Percentiles rank a stretch among this genome's conserved stretches.
These are phyloP conservation scores for Oidiodendron maius DNA, from an alignment of 495 filamentous ascomycete genomes.

Conservation along the genomic window DNA sequence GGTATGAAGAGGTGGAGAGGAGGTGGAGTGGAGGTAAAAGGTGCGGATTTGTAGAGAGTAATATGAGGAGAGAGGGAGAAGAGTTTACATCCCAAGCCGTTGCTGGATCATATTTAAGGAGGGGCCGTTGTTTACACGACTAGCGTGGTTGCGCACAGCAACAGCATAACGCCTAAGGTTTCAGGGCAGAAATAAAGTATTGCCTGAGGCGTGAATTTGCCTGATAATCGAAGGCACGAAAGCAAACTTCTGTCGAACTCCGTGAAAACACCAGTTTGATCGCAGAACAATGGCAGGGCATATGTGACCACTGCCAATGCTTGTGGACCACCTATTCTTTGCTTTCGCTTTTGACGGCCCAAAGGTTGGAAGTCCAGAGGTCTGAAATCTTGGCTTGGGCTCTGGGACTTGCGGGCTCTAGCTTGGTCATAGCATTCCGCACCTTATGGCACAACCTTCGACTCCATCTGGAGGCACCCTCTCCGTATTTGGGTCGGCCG, in stretches of 20 bases:
- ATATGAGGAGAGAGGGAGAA: slow-evolving; percentile 15
- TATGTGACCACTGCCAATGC: no score
- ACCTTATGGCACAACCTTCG: slow-evolving; percentile 21
- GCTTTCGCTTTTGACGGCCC: no score
- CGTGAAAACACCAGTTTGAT: no score
- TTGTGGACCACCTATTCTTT: no score
- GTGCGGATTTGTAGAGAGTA: slow-evolving; percentile 21
- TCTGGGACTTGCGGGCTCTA: neutral
- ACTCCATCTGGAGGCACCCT: slow-evolving; percentile 14
- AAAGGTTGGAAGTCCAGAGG: no score
- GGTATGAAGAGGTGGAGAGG: slow-evolving; percentile 7
- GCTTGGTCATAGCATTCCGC: neutral
- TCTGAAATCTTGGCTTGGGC: neutral
- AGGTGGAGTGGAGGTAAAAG: slow-evolving; percentile 21
- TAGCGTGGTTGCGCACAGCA: slow-evolving; percentile 14
- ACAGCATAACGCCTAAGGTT: no score
- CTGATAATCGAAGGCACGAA: no score
- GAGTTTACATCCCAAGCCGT: neutral
- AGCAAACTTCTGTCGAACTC: no score
- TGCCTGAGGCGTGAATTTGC: no score
- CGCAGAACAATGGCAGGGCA: no score
- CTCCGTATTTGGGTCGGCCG: slow-evolving; percentile 19
- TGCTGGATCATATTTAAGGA: slow-evolving; percentile 5
- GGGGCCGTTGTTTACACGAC: slow-evolving; percentile 5
- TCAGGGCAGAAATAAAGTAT: no score